These are phyloP conservation scores for Brassica nigra DNA, from an alignment of 345 rosid species.

Conservation along the genomic window DNA sequence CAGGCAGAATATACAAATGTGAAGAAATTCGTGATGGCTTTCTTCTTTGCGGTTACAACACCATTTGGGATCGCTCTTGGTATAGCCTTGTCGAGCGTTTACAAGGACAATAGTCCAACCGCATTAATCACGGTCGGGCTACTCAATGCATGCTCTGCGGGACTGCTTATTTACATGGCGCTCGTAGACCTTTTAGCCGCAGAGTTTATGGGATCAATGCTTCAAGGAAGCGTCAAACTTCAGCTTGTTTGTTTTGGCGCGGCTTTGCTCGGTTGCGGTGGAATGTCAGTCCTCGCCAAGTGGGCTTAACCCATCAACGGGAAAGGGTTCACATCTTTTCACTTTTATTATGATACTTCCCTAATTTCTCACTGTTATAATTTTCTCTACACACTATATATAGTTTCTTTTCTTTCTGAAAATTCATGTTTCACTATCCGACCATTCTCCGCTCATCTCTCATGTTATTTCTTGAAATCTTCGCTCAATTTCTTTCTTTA, in stretches of 20 bases:
- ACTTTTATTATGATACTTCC: not conserved
- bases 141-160: not conserved
- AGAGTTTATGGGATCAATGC: conserved; percentile 1
- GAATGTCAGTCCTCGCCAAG: conserved; percentile 4
- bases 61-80: not conserved
- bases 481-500: not conserved
- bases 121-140: not conserved
- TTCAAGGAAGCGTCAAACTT: not conserved
- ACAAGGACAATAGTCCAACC: not conserved
- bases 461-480: not conserved
- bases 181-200: not conserved
- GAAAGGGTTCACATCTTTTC: not conserved
- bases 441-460: not conserved
- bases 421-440: not conserved
- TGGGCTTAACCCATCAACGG: not conserved
- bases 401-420: not conserved
- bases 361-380: not conserved
- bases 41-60: not conserved
- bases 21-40: conserved; percentile 3
- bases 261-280: not conserved
- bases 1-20: not conserved
- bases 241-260: not conserved
- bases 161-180: not conserved
- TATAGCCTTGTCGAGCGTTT: not conserved
- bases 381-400: not conserved